Base-by-base conservation (phyloP, 495 filamentous ascomycete genomes). In the Letharia columbiana region DNA sequence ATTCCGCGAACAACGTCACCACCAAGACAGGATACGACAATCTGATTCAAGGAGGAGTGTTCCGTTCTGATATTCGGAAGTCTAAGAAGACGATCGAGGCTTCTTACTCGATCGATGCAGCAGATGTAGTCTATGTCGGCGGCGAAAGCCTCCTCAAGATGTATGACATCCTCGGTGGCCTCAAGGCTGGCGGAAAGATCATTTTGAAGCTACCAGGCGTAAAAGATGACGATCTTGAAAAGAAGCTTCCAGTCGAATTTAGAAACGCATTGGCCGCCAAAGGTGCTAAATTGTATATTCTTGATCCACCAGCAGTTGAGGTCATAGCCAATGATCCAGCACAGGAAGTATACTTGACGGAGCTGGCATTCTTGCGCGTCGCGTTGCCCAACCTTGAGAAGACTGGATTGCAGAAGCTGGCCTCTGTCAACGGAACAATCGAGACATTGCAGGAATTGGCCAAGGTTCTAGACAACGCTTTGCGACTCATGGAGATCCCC, bases 161-260 rank as follows among this genome's bases (percentile, higher is more conserved):
- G 9, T 81, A 96, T 63, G 86, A 90, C 69, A 77, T 94, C 37
- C 72, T 91, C 15, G 80, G 83, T 63, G 89, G 83, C 39, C 77
- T 91, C 58, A 92, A 90, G 78, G 74, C 81, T 37, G 84, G 84
- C 61, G 89, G 87, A 45, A 88, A 86, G 66, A 67, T 98, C 54
- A 81, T 98, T 64, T 67, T 96, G 10, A 90, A 84, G 67, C 81
- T 91, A 23, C 83, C 91, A 15, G 88, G 85, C 62, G 81, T 89
- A 67, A 95, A 92, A 76, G 85, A 90, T 58, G 93, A 93, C 39
- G 93, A 97, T 41, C 73, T 93, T 6, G 95, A 97, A 77, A 96
- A 92, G 82, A 92, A 88, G 71, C 81, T 98, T 41, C 85, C 90
- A 4, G 79, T 80, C 20, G 66, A 75, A 28, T 83, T 91, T 59